Conservation (phyloP, 768 basidiomycete species). For the Cytidiella melzeri region DNA sequence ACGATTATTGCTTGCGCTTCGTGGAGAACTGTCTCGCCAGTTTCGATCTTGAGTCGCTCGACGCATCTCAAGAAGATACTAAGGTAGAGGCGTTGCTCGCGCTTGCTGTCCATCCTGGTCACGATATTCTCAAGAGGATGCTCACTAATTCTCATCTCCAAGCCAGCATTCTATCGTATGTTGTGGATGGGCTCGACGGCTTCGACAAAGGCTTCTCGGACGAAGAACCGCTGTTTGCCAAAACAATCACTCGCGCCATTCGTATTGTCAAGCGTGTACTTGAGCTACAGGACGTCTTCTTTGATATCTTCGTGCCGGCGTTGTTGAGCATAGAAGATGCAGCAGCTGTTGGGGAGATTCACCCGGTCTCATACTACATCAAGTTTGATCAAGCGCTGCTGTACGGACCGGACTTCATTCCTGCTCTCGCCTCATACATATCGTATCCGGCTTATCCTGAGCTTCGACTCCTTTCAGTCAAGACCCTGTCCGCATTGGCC, state of each 20-base stretch:
- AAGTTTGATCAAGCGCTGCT: constrained; percentile 71
- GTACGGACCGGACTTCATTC: constrained; percentile 64
- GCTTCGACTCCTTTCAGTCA: constrained; percentile 69
- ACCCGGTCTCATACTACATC: constrained; percentile 64
- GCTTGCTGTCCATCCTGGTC: constrained; percentile 76
- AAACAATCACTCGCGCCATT: constrained; percentile 73
- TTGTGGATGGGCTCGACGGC: constrained; percentile 74
- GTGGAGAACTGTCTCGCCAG: constrained; percentile 79
- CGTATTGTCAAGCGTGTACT: constrained; percentile 77
- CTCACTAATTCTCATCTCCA: constrained; percentile 72
- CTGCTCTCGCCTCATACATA: constrained; percentile 79
- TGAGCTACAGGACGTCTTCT: constrained; percentile 83
- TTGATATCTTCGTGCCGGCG: constrained; percentile 80
- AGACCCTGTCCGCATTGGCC: constrained; percentile 66
- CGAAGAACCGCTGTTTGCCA: constrained; percentile 65
- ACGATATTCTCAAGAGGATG: constrained; percentile 75
- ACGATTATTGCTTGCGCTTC: constrained; percentile 79
- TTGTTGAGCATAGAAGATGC: constrained; percentile 60
- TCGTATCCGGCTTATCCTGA: constrained; percentile 66
- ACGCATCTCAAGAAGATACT: constrained; percentile 50
- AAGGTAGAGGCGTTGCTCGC: constrained; percentile 50
- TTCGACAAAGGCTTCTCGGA: constrained; percentile 66
- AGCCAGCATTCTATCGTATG: constrained; percentile 65
- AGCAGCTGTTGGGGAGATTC: constrained; percentile 45
- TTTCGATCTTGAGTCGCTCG: constrained; percentile 72